These are phyloP conservation scores for Vaccinium vitisidaea DNA, from an alignment of 148 eudicot species.

Conservation along the genomic window DNA sequence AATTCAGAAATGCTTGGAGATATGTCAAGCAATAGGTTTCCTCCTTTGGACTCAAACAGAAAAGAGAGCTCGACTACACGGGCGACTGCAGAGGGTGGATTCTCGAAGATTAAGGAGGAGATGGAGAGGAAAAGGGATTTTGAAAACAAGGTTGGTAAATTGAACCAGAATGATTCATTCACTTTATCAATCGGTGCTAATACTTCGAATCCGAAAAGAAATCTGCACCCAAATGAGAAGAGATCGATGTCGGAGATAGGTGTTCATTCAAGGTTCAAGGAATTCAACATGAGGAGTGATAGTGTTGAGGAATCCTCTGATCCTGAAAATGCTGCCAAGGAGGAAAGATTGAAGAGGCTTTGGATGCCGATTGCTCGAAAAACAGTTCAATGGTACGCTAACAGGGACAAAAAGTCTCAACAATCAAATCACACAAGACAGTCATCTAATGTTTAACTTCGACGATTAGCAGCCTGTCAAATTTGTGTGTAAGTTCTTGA, in stretches of 20 bases:
- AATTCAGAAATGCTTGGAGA: constrained; percentile 66
- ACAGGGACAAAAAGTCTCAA: constrained; percentile 41
- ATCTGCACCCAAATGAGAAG: background rate
- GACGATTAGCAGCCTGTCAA: background rate
- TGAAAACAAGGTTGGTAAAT: constrained; percentile 36
- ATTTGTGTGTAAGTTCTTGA: background rate
- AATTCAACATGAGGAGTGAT: background rate
- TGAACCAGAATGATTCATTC: constrained; percentile 27
- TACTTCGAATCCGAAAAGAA: background rate
- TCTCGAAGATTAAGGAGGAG: constrained; percentile 50
- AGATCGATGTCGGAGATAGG: background rate
- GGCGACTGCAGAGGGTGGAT: constrained; percentile 13
- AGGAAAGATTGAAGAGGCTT: constrained; percentile 6
- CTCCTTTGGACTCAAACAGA: background rate
- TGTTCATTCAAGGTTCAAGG: background rate
- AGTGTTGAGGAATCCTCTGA: background rate
- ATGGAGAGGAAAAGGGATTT: constrained; percentile 46
- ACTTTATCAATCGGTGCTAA: background rate
- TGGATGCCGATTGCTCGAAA: background rate
- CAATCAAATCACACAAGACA: constrained; percentile 19
- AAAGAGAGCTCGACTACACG: background rate
- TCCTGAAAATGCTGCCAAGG: background rate
- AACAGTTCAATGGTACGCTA: constrained; percentile 58
- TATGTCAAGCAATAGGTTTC: constrained; percentile 37
- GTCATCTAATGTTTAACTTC: constrained; percentile 28